A percentile compares a stretch with the other conserved stretches of the same genome.
phyloP scores from a whole-genome alignment of 176 grass and related monocot genomes.

The Tuctoria greenei region DNA sequence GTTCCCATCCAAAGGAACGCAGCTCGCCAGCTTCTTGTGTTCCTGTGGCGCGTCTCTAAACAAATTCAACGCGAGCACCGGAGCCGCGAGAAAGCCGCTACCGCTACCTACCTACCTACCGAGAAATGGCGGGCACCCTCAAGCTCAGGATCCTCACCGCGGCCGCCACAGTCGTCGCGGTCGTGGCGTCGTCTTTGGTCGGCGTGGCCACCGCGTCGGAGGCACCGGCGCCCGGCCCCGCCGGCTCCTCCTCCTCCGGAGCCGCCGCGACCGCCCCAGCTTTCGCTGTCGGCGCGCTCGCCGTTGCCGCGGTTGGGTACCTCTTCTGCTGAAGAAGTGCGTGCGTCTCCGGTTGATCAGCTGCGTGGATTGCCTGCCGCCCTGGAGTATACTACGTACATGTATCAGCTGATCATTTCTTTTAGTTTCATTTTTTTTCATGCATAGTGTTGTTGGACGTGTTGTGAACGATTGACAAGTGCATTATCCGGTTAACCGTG shows the following conservation, averaged over 20 bases:
- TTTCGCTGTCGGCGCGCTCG: constrained; percentile 20
- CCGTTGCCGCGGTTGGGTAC: constrained; percentile 41
- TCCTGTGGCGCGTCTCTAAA: background rate
- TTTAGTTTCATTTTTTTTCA: background rate
- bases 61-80: background rate
- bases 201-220: constrained; percentile 19
- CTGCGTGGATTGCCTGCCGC: background rate
- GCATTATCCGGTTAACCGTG: background rate
- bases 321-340: constrained; percentile 46
- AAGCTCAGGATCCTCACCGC: constrained; percentile 51
- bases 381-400: background rate
- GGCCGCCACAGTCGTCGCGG: background rate
- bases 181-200: constrained; percentile 32
- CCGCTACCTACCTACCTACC: constrained; percentile 36
- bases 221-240: constrained; percentile 32
- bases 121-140: constrained; percentile 49
- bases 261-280: constrained; percentile 19
- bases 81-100: background rate
- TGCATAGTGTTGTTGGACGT: background rate
- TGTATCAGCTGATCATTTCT: background rate
- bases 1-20: constrained; percentile 12
- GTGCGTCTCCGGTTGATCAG: background rate
- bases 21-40: constrained; percentile 23
- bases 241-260: background rate
- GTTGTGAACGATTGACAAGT: background rate